phyloP scores from a whole-genome alignment of 352 stramenopile species.

The Globisporangium perplexum region DNA sequence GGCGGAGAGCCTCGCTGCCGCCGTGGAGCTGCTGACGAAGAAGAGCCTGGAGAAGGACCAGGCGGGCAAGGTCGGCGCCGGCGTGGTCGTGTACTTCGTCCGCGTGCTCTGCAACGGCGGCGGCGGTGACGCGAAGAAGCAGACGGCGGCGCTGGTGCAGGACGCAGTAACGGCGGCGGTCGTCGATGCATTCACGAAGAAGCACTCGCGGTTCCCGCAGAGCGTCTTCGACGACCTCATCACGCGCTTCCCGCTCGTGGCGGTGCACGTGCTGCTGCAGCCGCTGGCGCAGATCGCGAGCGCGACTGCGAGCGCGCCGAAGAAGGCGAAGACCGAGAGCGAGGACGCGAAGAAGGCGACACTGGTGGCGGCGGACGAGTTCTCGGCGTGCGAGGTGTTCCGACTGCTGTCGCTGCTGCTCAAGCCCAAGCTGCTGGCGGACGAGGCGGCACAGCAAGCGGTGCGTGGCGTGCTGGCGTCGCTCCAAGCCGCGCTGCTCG shows the following conservation, averaged over 20 bases:
- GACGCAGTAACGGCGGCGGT: conserved; percentile 27
- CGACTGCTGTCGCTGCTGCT: conserved; percentile 59
- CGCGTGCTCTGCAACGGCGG: conserved; percentile 33
- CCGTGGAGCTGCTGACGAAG: conserved; percentile 39
- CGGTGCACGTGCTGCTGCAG: conserved; percentile 48
- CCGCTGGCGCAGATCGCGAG: conserved; percentile 32
- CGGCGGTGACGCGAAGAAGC: background rate
- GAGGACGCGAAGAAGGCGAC: conserved; percentile 12
- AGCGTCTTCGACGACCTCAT: conserved; percentile 64
- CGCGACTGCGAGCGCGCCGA: conserved; percentile 20
- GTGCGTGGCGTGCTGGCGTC: conserved; percentile 26
- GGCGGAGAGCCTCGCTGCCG: conserved; percentile 24
- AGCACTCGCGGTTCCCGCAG: conserved; percentile 73
- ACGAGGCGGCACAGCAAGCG: conserved; percentile 24
- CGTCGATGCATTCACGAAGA: conserved; percentile 73
- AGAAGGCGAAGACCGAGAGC: background rate
- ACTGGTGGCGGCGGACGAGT: conserved; percentile 49
- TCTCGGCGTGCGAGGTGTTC: conserved; percentile 74
- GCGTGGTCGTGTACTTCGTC: conserved; percentile 55
- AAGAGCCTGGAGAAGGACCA: conserved; percentile 61
- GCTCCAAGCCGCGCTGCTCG: conserved; percentile 40
- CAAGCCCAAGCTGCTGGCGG: conserved; percentile 45
- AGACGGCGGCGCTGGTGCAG: conserved; percentile 9
- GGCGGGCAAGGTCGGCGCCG: conserved; percentile 46
- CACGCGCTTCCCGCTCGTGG: conserved; percentile 40